phyloP scores from a whole-genome alignment of 306 rosid species.

The Prunus salicina region DNA sequence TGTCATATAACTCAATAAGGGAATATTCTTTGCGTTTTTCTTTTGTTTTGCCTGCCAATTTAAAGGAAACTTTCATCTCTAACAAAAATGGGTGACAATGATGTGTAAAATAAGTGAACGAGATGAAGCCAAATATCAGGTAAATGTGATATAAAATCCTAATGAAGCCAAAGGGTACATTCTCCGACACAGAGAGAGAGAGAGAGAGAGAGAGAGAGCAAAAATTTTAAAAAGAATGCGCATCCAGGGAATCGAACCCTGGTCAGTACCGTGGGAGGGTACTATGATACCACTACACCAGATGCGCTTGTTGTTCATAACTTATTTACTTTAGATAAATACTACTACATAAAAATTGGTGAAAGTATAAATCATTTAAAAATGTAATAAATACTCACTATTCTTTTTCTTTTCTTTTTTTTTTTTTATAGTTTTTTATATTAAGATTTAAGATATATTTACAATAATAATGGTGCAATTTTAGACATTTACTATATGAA shows the following conservation, averaged over 20 bases:
- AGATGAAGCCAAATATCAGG: neutral
- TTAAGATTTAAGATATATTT: too few species aligned
- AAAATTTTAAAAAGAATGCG: constrained; percentile 25
- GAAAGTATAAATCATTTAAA: too few species aligned
- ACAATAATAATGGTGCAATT: too few species aligned
- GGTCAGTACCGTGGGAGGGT: constrained; percentile 99
- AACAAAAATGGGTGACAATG: neutral
- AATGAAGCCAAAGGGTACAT: neutral
- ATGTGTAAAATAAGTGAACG: too few species aligned
- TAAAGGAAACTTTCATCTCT: neutral
- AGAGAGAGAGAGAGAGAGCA: neutral
- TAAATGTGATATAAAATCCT: neutral
- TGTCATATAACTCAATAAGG: neutral
- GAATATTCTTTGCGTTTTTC: constrained; percentile 6
- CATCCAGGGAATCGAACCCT: constrained; percentile 99
- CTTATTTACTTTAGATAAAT: fast-evolving
- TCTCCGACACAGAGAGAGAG: too few species aligned
- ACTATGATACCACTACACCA: constrained; percentile 99
- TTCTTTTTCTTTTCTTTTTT: too few species aligned
- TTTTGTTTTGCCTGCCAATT: neutral
- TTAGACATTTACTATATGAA: too few species aligned
- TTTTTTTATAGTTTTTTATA: too few species aligned
- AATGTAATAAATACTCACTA: too few species aligned
- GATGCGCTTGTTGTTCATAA: constrained; percentile 42
- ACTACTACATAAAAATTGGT: too few species aligned